A percentile compares a stretch with the other conserved stretches of the same genome.
Evolutionary conservation across 106 monocot genomes (phyloP).

Genomic region (Hemerocallis citrina): DNA sequence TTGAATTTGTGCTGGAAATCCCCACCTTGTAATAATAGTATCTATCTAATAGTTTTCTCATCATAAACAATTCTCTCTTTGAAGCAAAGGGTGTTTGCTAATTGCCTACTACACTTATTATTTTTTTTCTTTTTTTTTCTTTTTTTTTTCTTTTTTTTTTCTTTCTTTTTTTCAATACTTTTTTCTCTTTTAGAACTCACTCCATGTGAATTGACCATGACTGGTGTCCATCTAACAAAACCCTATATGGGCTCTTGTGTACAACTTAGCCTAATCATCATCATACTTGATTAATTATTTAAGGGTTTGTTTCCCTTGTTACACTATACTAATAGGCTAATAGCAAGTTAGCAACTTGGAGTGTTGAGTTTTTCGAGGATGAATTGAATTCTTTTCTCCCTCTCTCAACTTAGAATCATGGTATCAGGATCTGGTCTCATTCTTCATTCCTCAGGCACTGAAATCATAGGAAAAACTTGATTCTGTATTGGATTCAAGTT

Average conservation of each 20-base stretch:
- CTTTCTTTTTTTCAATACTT: no score
- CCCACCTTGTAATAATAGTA: constrained; percentile 15
- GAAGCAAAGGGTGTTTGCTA: constrained; percentile 29
- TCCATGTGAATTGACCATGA: constrained; percentile 11
- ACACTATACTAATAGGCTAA: constrained; percentile 13
- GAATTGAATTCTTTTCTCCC: neutral
- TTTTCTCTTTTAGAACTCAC: neutral
- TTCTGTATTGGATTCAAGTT: constrained; percentile 1
- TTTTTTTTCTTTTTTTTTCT: no score
- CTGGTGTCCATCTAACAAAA: constrained; percentile 21
- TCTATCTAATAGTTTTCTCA: constrained; percentile 1
- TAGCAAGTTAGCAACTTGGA: neutral
- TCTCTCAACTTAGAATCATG: neutral
- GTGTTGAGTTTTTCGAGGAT: neutral
- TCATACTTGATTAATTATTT: neutral
- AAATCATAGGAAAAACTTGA: neutral
- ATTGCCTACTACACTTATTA: constrained; percentile 21
- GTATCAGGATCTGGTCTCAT: neutral
- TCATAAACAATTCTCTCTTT: constrained; percentile 29
- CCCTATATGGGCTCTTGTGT: constrained; percentile 10
- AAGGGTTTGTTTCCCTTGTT: neutral
- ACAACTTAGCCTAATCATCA: constrained; percentile 12
- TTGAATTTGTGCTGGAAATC: neutral
- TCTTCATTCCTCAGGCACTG: neutral
- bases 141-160: constrained; percentile 7